phyloP scores from a whole-genome alignment of 2,329 filamentous ascomycete species.

The Ascochyta rabiei region DNA sequence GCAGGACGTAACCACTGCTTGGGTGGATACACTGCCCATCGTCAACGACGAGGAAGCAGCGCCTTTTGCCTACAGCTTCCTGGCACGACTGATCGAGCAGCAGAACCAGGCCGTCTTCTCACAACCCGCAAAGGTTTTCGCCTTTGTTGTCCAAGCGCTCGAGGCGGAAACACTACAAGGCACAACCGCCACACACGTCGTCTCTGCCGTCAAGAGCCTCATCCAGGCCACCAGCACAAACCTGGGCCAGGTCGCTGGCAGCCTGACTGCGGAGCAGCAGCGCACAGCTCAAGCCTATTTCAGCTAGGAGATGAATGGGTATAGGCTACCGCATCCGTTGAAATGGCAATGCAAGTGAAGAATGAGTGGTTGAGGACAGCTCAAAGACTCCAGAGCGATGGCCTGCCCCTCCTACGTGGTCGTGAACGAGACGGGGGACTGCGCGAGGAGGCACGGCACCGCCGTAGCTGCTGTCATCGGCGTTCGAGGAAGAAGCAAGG shows the following conservation, averaged over 20 bases:
- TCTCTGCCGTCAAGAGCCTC: constrained; percentile 77
- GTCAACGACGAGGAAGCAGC: constrained; percentile 96
- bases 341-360: neutral
- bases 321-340: constrained; percentile 1
- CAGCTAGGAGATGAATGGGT: constrained; percentile 54
- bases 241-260: constrained; percentile 74
- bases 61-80: constrained; percentile 91
- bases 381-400: neutral
- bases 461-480: neutral
- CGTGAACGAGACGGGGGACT: neutral
- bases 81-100: constrained; percentile 92
- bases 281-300: constrained; percentile 79
- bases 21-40: constrained; percentile 90
- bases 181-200: constrained; percentile 77
- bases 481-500: constrained; percentile 5
- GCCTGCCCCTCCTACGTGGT: neutral
- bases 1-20: constrained; percentile 78
- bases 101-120: constrained; percentile 81
- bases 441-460: neutral
- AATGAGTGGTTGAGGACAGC: neutral
- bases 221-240: constrained; percentile 76
- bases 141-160: constrained; percentile 83
- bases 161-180: constrained; percentile 90
- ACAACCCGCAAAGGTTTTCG: constrained; percentile 82
- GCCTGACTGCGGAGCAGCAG: constrained; percentile 80